Evolutionary conservation across 2,329 filamentous ascomycete species (phyloP).

Genomic region (Lecanoromycetidae sp.): DNA sequence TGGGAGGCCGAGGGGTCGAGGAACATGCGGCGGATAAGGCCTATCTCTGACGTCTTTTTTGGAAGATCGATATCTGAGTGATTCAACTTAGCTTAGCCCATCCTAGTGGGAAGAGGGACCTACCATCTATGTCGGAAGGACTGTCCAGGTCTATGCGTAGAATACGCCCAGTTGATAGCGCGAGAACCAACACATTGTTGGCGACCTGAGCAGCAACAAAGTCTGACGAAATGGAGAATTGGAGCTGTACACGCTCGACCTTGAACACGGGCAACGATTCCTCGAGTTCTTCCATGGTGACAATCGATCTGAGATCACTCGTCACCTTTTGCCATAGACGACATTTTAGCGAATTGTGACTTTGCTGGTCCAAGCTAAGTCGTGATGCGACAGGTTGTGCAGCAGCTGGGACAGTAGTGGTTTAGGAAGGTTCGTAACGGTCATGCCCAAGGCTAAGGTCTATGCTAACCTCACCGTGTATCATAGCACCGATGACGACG

Average conservation of each 20-base stretch:
- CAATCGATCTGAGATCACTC: neutral
- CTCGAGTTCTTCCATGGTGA: slow-evolving; percentile 13
- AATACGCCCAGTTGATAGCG: slow-evolving; percentile 82
- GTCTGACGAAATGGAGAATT: slow-evolving; percentile 87
- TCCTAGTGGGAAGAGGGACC: slow-evolving; percentile 16
- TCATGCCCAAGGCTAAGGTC: too few species aligned
- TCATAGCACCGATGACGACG: too few species aligned
- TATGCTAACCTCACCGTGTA: too few species aligned
- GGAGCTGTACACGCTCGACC: slow-evolving; percentile 80
- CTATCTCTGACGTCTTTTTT: slow-evolving; percentile 80
- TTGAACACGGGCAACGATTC: slow-evolving; percentile 65
- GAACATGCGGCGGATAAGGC: slow-evolving; percentile 90
- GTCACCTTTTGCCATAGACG: neutral
- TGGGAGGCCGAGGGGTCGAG: slow-evolving; percentile 94
- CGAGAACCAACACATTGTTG: slow-evolving; percentile 90
- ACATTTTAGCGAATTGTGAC: neutral
- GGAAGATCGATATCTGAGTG: slow-evolving; percentile 85
- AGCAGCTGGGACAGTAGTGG: too few species aligned
- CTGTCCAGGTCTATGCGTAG: slow-evolving; percentile 88
- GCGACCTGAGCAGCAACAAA: slow-evolving; percentile 95
- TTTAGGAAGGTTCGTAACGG: too few species aligned
- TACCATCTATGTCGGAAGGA: slow-evolving; percentile 88
- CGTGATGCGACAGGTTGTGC: too few species aligned
- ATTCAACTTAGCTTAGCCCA: neutral
- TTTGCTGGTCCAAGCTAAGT: too few species aligned